Evolutionary conservation across 2,329 filamentous ascomycete genomes (phyloP).

Genomic region (Fusarium mundagurra): DNA sequence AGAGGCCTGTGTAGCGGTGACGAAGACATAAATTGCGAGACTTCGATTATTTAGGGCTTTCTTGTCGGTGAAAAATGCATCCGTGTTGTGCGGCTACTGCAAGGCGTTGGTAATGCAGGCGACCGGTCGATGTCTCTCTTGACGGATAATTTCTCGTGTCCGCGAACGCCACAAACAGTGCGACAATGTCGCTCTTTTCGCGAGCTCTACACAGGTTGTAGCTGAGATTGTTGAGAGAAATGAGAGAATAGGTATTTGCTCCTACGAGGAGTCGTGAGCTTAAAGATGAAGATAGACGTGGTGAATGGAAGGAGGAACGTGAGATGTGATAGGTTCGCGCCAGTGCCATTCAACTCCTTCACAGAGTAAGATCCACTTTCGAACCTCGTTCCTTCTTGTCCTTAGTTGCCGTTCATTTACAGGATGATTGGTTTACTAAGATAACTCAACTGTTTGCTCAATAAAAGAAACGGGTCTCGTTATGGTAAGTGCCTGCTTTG

Average conservation of each 20-base stretch:
- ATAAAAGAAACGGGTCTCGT: background rate
- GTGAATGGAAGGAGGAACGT: conserved; percentile 1
- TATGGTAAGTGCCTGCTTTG: background rate
- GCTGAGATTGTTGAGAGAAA: too few species aligned
- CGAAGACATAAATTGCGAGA: conserved; percentile 34
- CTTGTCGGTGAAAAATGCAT: background rate
- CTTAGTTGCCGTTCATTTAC: background rate
- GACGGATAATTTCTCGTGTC: conserved; percentile 1
- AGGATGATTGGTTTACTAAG: background rate
- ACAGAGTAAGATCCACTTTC: conserved; percentile 1
- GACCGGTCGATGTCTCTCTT: conserved; percentile 8
- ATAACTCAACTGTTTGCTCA: background rate
- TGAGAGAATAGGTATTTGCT: background rate
- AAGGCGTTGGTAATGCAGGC: background rate
- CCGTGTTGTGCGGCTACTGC: conserved; percentile 8
- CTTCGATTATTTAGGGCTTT: background rate
- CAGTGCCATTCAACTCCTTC: background rate
- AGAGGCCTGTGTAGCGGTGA: conserved; percentile 23
- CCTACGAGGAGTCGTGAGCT: background rate
- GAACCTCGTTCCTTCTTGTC: background rate
- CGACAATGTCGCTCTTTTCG: background rate
- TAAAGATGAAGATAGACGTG: conserved; percentile 7
- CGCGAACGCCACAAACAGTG: background rate
- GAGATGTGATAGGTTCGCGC: conserved; percentile 5
- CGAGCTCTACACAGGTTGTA: background rate